A percentile compares a stretch with the other conserved stretches of the same genome.
Conservation (phyloP, 345 rosid genomes). For the Citrus trifoliata region DNA sequence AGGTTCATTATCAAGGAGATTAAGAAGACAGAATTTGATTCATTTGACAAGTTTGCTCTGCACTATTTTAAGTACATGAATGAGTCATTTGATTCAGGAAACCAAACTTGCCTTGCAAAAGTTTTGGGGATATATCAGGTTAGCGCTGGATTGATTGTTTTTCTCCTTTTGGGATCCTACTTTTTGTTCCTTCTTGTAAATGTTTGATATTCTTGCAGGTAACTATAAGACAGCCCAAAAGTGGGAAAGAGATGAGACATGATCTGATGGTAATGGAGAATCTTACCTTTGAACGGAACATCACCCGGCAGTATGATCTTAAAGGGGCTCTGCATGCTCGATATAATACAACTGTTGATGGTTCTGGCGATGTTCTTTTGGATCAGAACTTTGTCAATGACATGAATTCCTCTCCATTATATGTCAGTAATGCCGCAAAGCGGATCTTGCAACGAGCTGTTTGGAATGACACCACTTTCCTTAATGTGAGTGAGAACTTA, state of each 20-base stretch:
- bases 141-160: conserved; percentile 12
- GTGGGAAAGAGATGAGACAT: conserved; percentile 76
- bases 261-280: conserved; percentile 99
- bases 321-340: conserved; percentile 92
- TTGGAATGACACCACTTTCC: conserved; percentile 93
- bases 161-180: background rate
- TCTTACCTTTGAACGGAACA: conserved; percentile 65
- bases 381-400: conserved; percentile 95
- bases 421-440: conserved; percentile 75
- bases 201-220: conserved; percentile 50
- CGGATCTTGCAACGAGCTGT: conserved; percentile 76
- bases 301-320: conserved; percentile 87
- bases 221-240: conserved; percentile 61
- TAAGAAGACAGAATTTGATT: conserved; percentile 86
- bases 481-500: conserved; percentile 58
- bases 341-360: conserved; percentile 46
- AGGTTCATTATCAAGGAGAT: conserved; percentile 93
- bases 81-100: conserved; percentile 62
- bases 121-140: conserved; percentile 98
- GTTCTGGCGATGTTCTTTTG: conserved; percentile 73
- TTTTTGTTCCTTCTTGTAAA: background rate
- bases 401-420: conserved; percentile 89
- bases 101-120: conserved; percentile 96
- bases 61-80: conserved; percentile 84
- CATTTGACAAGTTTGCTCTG: conserved; percentile 79